Base-by-base conservation (phyloP, 441 rosid species). In the Croton setiger region DNA sequence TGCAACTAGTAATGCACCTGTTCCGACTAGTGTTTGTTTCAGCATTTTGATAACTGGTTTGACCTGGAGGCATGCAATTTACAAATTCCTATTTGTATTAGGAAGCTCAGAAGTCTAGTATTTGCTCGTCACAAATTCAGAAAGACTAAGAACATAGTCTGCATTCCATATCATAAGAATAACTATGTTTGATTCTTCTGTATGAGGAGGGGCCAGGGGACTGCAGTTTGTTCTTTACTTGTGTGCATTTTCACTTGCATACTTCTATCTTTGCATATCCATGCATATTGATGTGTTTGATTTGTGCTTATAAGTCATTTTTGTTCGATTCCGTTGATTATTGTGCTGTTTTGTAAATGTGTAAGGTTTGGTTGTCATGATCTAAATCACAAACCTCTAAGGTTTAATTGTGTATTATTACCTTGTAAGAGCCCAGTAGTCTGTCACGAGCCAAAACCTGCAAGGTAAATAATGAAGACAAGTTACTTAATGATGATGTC, bases 401-500 rank as follows among this genome's bases (percentile, higher is more conserved):
- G 1, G 31, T 27, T 27, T 27, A 2, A 58, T 47, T 52, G 51
- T 63, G 72, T 35, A 45, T 56, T 43, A 61, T 43, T 75, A 93
- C 98, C 98, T 94, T 91, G 84, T 87, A 91, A 67, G 97, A 85
- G 41, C 98, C 98, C 66, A 94, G 70, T 72, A 89, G 76, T 80
- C 98, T 83, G 75, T 94, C 98, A 8, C 97, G 96, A 77, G 97
- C 98, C 76, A 94, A 81, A 75, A 94, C 85, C 97, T 94, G 83
- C 67, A 51, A 71, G 67, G 66, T 71, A 62, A 11, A 41, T 53
- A 53, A 64, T 12, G 12, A 4, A 66, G 48, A n/a, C 37, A 39
- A 64, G 60, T 15, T 44, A 14, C 35, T 48, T 31, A 54, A 63
- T 70, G 66, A 15, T n/a, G 36, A 27, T 57, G 23, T n/a, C 65